Evolutionary conservation across 495 filamentous ascomycete genomes (phyloP), one percentile per base, ranked within the genome.

Genomic region (Elasticomyces elasticus): DNA sequence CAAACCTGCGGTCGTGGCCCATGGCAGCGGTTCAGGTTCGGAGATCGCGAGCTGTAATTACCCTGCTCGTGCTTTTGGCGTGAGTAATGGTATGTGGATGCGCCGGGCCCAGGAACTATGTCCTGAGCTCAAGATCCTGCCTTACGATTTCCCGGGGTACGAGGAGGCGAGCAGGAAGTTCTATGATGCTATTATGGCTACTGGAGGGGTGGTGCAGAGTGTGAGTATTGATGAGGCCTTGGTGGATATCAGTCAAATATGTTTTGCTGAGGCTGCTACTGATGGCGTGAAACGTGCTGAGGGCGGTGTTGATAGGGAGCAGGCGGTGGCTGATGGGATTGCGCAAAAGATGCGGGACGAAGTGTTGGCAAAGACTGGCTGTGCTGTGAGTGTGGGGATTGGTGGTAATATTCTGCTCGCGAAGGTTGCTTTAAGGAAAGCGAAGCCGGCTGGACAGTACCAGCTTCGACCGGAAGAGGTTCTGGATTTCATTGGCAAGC

Each of bases 61-160:
- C 66, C 79, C 82, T 20, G 92, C 94, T 2, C 81, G 92, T 22
- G 76, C 78, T 20, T 89, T 79, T 60, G 92, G 90, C 0, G 74
- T 97, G 48, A 95, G 87, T 65, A 97, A 97, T 57, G 92, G 94
- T 9, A 96, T 95, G 94, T 98, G 92, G 92, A 95, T 98, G 89
- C 90, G 89, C 62, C 74, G 77, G 26, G 92, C 94, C 2, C 74
- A 83, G 58, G 81, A 90, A 55, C 70, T 89, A 12, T 98, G 90
- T 67, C 84, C 89, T 0, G 79, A 89, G 19, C 75, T 98, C 26
- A 86, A 89, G 56, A 78, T 94, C 5, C 64, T 98, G 30, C 86
- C 87, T 0, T 98, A 98, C 59, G 91, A 98, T 62, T 97, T 96
- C 62, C 83, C 84, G 5, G 89, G 79, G 0, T 98, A 98, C 58